Evolutionary conservation across 768 basidiomycete species (phyloP), one percentile per base, ranked within the genome.

Genomic region (Podaxis mareebaensis): DNA sequence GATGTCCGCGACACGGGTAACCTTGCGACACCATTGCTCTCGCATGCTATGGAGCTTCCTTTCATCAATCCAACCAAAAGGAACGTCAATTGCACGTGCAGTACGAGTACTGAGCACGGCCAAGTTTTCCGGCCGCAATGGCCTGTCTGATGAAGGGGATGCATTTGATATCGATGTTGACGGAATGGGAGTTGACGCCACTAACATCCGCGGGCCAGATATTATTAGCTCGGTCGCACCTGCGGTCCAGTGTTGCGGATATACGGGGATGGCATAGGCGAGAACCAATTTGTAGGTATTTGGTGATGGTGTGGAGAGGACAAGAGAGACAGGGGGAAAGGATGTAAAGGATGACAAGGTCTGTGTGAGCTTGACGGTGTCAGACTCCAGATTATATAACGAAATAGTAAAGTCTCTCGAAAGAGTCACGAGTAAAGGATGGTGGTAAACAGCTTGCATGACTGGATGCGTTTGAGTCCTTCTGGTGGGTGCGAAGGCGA

Each of bases 21-120:
- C 83, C 72, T 91, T 93, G 62, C 91, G 89, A 30, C 83, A 81
- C 89, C 91, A 92, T 66, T 93, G 92, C 66, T 90, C 87, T 39
- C 85, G 85, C 79, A 92, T 85, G 24, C 73, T 66, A 28, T 78
- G 79, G 44, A 93, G 75, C 71, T 88, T 87, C 55, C 79, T 71
- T 58, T 85, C 84, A 71, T 92, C 87, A 57, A 92, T 79, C 86
- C 88, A 92, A 3, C 88, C 89, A 33, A 78, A 78, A 13, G 90
- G 90, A 8, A 90, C 76, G 70, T 93, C 91, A 66, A 89, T 80
- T 11, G 91, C 86, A 49, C 88, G 85, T 44, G 83, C 81, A 11
- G 85, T 87, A 11, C 91, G 87, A 20, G 86, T 87, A 36, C 81
- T 78, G 24, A 79, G 68, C 44, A 91, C 84, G 3, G 75, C 74